Evolutionary conservation across 2,329 filamentous ascomycete genomes (phyloP).

Genomic region (Dothistroma septosporum): DNA sequence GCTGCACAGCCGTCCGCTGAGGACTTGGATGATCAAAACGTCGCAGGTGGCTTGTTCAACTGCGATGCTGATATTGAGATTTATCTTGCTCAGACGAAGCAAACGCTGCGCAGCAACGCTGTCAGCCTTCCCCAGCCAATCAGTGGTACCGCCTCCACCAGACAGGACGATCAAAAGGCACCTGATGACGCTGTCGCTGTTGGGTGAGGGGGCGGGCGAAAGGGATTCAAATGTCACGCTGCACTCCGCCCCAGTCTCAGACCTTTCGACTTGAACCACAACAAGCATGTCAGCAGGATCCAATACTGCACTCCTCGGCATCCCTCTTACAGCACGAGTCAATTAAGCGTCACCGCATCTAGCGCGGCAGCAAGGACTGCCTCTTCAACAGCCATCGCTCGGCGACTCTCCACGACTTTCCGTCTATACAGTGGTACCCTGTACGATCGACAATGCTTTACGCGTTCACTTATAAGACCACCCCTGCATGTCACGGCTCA

Average conservation of each 20-base stretch:
- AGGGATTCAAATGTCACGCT: background rate
- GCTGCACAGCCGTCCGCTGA: background rate
- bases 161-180: background rate
- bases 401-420: background rate
- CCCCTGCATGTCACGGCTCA: background rate
- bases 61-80: background rate
- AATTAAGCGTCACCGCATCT: too few relatives aligned
- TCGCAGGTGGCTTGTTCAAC: background rate
- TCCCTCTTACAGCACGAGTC: background rate
- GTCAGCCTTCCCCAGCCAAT: background rate
- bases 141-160: background rate
- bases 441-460: background rate
- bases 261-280: background rate
- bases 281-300: background rate
- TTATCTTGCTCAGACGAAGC: background rate
- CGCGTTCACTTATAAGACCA: background rate
- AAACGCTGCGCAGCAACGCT: background rate
- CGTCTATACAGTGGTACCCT: background rate
- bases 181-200: background rate
- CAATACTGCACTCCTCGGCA: background rate
- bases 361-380: background rate
- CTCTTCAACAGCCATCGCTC: background rate
- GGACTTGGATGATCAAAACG: background rate
- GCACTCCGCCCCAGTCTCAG: too few relatives aligned
- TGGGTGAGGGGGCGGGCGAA: background rate